A percentile compares a stretch with the other conserved stretches of the same genome.
These are phyloP conservation scores for Auriscalpium orientale DNA, from an alignment of 768 basidiomycete genomes.

Conservation along the genomic window DNA sequence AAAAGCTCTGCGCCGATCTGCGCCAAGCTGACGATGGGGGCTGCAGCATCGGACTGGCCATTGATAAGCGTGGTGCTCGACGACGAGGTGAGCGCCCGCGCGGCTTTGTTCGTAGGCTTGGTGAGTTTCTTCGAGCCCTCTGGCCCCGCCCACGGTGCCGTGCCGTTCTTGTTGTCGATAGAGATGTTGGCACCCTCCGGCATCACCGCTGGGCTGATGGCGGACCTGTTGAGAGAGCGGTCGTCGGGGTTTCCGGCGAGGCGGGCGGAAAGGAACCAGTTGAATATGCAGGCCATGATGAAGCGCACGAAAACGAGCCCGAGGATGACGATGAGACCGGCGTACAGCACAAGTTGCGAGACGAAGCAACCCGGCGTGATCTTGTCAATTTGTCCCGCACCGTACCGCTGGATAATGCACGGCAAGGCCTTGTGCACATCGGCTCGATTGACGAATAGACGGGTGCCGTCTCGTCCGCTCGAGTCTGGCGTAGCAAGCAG, in stretches of 20 bases:
- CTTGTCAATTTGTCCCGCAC: slow-evolving; percentile 94
- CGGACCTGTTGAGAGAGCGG: slow-evolving; percentile 68
- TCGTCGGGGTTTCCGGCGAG: slow-evolving; percentile 72
- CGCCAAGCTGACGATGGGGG: slow-evolving; percentile 73
- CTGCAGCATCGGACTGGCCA: slow-evolving; percentile 29
- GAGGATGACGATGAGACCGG: slow-evolving; percentile 86
- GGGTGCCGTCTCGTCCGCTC: slow-evolving; percentile 84
- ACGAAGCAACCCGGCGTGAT: slow-evolving; percentile 94
- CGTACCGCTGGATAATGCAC: slow-evolving; percentile 81
- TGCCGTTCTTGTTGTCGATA: slow-evolving; percentile 85
- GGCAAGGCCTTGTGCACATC: slow-evolving; percentile 61
- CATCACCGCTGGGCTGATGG: slow-evolving; percentile 91
- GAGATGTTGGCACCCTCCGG: slow-evolving; percentile 93
- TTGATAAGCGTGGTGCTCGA: slow-evolving; percentile 50
- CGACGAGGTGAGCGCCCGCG: slow-evolving; percentile 40
- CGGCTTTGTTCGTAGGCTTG: slow-evolving; percentile 37
- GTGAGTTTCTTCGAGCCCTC: slow-evolving; percentile 42
- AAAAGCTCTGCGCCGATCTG: slow-evolving; percentile 95
- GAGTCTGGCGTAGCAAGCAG: slow-evolving; percentile 44
- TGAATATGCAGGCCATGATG: slow-evolving; percentile 93
- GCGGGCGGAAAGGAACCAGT: slow-evolving; percentile 85
- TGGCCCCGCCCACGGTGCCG: slow-evolving; percentile 85
- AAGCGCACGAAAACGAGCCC: slow-evolving; percentile 88
- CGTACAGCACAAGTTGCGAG: slow-evolving; percentile 81
- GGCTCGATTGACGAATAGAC: slow-evolving; percentile 69